Conservation (phyloP, 139 green algal genomes). For the Chlorella sorokiniana region DNA sequence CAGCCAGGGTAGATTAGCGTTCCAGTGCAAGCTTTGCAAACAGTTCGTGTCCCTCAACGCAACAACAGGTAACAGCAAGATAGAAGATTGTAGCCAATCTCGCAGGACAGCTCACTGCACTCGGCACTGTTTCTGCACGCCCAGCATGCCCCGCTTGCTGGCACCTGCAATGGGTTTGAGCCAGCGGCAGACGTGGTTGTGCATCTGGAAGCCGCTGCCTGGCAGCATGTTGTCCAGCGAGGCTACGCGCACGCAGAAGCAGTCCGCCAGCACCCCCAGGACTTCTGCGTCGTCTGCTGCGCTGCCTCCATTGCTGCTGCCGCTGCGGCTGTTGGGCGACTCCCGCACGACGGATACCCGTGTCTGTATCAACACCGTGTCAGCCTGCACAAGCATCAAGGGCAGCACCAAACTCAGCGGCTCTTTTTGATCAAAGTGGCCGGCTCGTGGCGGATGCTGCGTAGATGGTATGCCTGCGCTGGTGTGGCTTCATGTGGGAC, state of each 20-base stretch:
- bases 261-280: constrained; percentile 19
- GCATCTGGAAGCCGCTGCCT: constrained; percentile 24
- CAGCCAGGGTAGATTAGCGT: too few species aligned
- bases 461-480: not conserved
- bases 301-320: not conserved
- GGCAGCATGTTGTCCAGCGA: constrained; percentile 29
- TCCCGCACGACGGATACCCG: constrained; percentile 20
- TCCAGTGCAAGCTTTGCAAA: too few species aligned
- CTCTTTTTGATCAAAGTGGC: not conserved
- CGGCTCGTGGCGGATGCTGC: too few species aligned
- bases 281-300: not conserved
- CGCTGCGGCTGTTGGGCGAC: not conserved
- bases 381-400: constrained; percentile 9
- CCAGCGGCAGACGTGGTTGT: constrained; percentile 22
- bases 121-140: constrained; percentile 19
- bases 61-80: too few species aligned
- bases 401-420: not conserved
- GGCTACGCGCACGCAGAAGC: constrained; percentile 5
- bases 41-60: too few species aligned
- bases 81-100: too few species aligned
- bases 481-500: too few species aligned
- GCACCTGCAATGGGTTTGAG: not conserved
- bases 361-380: constrained; percentile 32
- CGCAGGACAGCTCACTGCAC: constrained; percentile 8
- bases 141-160: constrained; percentile 18